phyloP scores from a whole-genome alignment of 495 filamentous ascomycete genomes.

The Immersiella caudata region DNA sequence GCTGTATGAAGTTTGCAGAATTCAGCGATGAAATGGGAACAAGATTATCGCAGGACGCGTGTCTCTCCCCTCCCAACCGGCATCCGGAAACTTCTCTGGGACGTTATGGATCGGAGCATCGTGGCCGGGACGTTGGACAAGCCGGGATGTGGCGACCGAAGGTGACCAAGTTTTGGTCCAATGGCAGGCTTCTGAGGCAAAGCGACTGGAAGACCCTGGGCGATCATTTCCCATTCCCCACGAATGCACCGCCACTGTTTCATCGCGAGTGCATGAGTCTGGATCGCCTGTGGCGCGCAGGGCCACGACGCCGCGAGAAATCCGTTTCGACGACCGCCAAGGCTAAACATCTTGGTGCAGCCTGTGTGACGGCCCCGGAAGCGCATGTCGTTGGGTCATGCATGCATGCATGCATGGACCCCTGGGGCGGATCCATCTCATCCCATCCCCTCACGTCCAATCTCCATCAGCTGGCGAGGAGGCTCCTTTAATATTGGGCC shows the following conservation, averaged over 20 bases:
- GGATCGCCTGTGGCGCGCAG: conserved; percentile 16
- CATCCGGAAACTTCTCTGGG: neutral
- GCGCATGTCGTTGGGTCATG: neutral
- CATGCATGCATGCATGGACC: neutral
- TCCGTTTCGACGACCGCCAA: conserved; percentile 14
- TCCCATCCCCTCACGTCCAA: neutral
- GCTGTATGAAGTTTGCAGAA: neutral
- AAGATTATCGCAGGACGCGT: neutral
- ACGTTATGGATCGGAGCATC: conserved; percentile 9
- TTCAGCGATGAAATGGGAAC: neutral
- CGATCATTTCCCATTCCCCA: conserved; percentile 35
- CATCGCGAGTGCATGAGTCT: conserved; percentile 18
- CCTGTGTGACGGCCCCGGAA: neutral
- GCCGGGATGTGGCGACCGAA: conserved; percentile 21
- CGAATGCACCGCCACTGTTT: conserved; percentile 25
- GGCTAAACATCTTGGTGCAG: neutral
- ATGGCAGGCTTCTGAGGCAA: conserved; percentile 15
- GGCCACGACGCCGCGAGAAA: no score
- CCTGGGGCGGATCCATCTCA: neutral
- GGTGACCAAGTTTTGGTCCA: conserved; percentile 19
- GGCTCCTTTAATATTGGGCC: neutral
- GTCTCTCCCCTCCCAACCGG: neutral
- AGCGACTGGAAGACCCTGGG: conserved; percentile 22
- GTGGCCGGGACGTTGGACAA: conserved; percentile 8
- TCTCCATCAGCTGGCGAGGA: no score